phyloP scores from a whole-genome alignment of 805 yeast genomes.

The Hagleromyces aurorensis region DNA sequence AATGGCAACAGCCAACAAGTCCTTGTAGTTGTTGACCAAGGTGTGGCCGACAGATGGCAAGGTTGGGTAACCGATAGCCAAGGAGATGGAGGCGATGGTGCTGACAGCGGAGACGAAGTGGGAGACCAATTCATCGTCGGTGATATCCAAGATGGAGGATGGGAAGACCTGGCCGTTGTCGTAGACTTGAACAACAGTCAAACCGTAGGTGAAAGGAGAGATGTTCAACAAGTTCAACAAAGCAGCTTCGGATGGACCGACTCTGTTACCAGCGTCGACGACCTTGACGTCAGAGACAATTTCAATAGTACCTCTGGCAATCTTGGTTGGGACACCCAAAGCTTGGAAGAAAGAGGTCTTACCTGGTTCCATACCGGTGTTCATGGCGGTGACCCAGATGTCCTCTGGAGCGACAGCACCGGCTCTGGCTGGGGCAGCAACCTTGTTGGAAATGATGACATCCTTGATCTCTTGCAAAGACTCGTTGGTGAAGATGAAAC shows the following conservation, averaged over 20 bases:
- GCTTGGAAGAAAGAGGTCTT: constrained; percentile 99
- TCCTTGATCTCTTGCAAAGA: constrained; percentile 93
- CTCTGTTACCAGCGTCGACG: constrained; percentile 76
- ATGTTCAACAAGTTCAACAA: constrained; percentile 98
- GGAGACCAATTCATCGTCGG: constrained; percentile 89
- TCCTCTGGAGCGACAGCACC: constrained; percentile 99
- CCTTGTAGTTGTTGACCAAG: constrained; percentile 98
- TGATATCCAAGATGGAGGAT: constrained; percentile 92
- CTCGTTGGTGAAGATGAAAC: constrained; percentile 98
- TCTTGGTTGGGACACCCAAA: constrained; percentile 99
- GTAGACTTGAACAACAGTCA: constrained; percentile 93
- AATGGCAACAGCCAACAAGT: constrained; percentile 93
- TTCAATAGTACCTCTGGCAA: constrained; percentile 99
- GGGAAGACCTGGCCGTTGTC: constrained; percentile 99
- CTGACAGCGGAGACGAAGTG: constrained; percentile 90
- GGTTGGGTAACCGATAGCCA: constrained; percentile 99
- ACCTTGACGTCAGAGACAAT: constrained; percentile 95
- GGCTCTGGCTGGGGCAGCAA: constrained; percentile 99
- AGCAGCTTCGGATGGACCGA: constrained; percentile 99
- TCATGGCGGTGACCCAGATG: constrained; percentile 97
- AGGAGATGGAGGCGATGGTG: constrained; percentile 91
- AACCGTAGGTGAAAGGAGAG: constrained; percentile 99
- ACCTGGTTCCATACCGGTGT: constrained; percentile 99
- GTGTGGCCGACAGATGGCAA: constrained; percentile 99
- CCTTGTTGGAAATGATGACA: constrained; percentile 79